phyloP scores from a whole-genome alignment of 1,284 basidiomycete species.

The Ustilago tritici region DNA sequence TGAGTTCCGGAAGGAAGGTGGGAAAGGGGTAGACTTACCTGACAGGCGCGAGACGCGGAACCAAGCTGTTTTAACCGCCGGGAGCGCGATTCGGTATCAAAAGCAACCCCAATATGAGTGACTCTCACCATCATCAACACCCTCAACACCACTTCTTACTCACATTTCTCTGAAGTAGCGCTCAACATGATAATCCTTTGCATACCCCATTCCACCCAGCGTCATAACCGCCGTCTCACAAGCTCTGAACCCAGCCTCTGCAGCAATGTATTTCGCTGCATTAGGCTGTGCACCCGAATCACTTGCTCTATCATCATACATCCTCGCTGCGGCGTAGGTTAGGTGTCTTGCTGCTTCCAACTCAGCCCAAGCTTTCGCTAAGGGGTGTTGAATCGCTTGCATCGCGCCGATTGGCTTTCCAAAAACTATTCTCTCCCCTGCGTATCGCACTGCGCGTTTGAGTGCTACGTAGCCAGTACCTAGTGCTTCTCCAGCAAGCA shows the following conservation, averaged over 20 bases:
- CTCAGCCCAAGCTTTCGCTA: slow-evolving; percentile 65
- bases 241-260: slow-evolving; percentile 66
- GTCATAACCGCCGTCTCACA: slow-evolving; percentile 59
- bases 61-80: slow-evolving; percentile 41
- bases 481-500: slow-evolving; percentile 71
- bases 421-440: slow-evolving; percentile 63
- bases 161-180: slow-evolving; percentile 59
- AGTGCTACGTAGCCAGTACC: slow-evolving; percentile 65
- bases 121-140: neutral
- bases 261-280: slow-evolving; percentile 68
- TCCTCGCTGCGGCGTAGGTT: slow-evolving; percentile 62
- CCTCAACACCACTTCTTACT: neutral
- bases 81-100: neutral
- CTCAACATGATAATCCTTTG: slow-evolving; percentile 59
- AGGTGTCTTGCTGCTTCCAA: slow-evolving; percentile 67
- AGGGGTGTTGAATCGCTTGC: slow-evolving; percentile 68
- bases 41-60: slow-evolving; percentile 65
- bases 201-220: slow-evolving; percentile 68
- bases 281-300: slow-evolving; percentile 67
- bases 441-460: slow-evolving; percentile 55
- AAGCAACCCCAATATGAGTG: neutral
- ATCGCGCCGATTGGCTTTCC: slow-evolving; percentile 66
- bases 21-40: slow-evolving; percentile 25
- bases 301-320: slow-evolving; percentile 52
- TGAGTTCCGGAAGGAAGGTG: no score